Evolutionary conservation across 371 early-diverging fungal genomes (phyloP), one percentile per base, ranked within the genome.

Genomic region (Sporodiniella umbellata): DNA sequence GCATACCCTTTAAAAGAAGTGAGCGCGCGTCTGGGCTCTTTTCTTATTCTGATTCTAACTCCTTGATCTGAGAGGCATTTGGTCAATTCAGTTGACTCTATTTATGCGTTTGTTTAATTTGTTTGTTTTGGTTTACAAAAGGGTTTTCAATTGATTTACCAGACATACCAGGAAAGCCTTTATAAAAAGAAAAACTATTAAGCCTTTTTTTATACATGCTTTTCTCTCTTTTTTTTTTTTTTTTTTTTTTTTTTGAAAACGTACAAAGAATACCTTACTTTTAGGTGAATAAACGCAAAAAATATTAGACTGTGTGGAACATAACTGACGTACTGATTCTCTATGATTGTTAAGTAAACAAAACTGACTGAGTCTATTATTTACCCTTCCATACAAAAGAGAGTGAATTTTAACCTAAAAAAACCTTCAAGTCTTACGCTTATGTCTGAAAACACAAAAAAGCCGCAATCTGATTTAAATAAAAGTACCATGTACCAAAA

Each of bases 361-460:
- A 12, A 37, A 2, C 17, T 11, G n/a, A n/a, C n/a, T n/a, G 31
- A 12, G 31, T 8, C 31, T 1, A 12, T n/a, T 37, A 8, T 3
- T 37, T 76, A 84, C 84, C 80, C 87, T n/a, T 81, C 76, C 33
- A 93, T 88, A 60, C 92, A 90, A 66, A 88, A 95, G 26, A 97
- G 75, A 2, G 90, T 87, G 59, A 97, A 93, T 60, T 91, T 93
- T 24, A 98, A 75, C 21, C 91, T 79, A 62, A 88, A 96, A 11
- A 69, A 60, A 8, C 97, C 97, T 60, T 96, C 96, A 60, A 89
- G 79, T 21, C 96, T 78, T 10, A 95, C 90, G 21, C 90, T 90
- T 33, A 98, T 75, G 54, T 98, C 98, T 12, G 93, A 89, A 68
- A 96, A 98, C 28, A 96, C 51, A 39, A 95, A 96, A 64, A 93